Evolutionary conservation across 306 rosid species (phyloP).

Genomic region (Geum urbanum): DNA sequence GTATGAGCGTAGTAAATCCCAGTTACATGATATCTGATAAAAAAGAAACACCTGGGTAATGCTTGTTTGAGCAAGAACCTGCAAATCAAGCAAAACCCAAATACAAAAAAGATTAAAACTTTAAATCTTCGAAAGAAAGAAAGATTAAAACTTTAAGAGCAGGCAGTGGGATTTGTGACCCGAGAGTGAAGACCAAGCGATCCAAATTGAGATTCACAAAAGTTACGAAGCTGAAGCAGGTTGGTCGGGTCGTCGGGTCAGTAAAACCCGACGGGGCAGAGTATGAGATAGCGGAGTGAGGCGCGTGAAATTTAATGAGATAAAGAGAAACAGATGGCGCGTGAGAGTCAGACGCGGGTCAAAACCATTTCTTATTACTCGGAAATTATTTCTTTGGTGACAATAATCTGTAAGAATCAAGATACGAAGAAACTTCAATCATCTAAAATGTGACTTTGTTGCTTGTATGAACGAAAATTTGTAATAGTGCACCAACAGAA

Average conservation of each 20-base stretch:
- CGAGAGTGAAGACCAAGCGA: background rate
- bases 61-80: background rate
- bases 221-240: background rate
- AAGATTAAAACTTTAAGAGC: background rate
- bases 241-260: background rate
- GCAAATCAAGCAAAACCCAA: constrained; percentile 12
- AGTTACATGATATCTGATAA: constrained; percentile 1
- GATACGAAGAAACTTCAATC: background rate
- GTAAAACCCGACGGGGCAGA: background rate
- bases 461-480: background rate
- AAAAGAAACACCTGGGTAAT: background rate
- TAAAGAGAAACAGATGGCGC: constrained; percentile 28
- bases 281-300: background rate
- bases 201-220: background rate
- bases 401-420: no score
- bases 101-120: background rate
- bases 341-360: background rate
- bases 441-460: background rate
- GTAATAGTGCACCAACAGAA: background rate
- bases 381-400: background rate
- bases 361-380: no score
- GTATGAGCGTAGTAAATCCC: constrained; percentile 9
- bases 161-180: background rate
- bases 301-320: constrained; percentile 4
- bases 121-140: background rate